These are phyloP conservation scores for Colletotrichum abscissum DNA, from an alignment of 2,329 filamentous ascomycete genomes.

Conservation along the genomic window DNA sequence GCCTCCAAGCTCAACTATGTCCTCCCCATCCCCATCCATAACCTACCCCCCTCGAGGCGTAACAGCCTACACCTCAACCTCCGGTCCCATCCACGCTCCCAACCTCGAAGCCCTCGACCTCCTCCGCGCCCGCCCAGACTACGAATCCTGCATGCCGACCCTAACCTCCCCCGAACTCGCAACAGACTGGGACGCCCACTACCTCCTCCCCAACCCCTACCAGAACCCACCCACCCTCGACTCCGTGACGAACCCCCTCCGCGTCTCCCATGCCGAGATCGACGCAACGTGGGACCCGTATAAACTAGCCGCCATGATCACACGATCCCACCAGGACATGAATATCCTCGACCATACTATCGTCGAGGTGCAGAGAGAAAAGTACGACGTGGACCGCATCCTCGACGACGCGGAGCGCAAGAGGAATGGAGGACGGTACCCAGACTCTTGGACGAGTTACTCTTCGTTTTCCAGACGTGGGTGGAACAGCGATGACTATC, in stretches of 20 bases:
- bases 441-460: not conserved
- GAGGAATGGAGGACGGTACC: conserved; percentile 74
- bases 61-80: not conserved
- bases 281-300: conserved; percentile 50
- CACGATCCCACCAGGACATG: conserved; percentile 67
- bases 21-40: too few species aligned
- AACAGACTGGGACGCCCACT: not conserved
- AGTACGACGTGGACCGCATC: conserved; percentile 54
- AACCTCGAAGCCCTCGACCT: not conserved
- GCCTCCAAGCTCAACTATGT: too few species aligned
- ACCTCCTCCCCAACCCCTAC: not conserved
- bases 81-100: not conserved
- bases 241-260: not conserved
- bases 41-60: not conserved
- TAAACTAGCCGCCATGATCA: conserved; percentile 33
- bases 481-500: not conserved
- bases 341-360: conserved; percentile 89
- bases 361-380: conserved; percentile 40
- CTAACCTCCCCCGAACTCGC: not conserved
- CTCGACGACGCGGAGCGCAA: conserved; percentile 78
- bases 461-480: not conserved
- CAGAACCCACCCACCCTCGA: not conserved
- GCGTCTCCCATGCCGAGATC: conserved; percentile 60
- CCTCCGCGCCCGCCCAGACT: conserved; percentile 1
- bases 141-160: conserved; percentile 13